These are phyloP conservation scores for Pythium vanterpoolii DNA, from an alignment of 352 stramenopile genomes.

Conservation along the genomic window DNA sequence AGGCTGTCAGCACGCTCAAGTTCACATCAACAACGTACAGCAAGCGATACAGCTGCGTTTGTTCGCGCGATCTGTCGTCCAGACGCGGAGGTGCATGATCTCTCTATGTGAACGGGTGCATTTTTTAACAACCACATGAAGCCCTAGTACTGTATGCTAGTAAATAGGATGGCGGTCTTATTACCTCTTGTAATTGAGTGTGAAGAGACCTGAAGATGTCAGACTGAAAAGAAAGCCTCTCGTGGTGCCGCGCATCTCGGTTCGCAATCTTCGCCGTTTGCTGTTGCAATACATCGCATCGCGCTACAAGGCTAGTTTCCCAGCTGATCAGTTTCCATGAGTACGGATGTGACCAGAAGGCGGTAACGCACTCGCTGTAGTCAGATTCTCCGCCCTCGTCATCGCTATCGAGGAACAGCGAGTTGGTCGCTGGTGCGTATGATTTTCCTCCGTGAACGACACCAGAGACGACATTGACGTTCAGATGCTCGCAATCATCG, in stretches of 20 bases:
- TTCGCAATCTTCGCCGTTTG: not conserved
- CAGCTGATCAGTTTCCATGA: not conserved
- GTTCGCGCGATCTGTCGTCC: conserved; percentile 2
- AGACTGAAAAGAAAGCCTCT: not conserved
- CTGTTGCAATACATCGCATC: not conserved
- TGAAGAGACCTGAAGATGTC: not conserved
- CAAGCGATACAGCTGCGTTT: conserved; percentile 39
- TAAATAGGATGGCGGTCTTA: not conserved
- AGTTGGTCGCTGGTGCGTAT: not conserved
- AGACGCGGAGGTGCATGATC: not conserved
- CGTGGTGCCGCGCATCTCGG: not conserved
- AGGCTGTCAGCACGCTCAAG: not conserved
- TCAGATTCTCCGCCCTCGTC: not conserved
- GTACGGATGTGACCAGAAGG: not conserved
- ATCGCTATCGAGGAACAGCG: conserved; percentile 10
- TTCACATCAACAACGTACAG: conserved; percentile 25
- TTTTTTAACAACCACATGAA: not conserved
- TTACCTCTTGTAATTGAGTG: not conserved
- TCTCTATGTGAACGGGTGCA: not conserved
- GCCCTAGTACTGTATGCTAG: not conserved
- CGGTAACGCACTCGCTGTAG: not conserved
- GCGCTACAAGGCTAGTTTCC: not conserved
- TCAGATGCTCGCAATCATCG: not conserved
- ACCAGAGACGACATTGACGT: not conserved
- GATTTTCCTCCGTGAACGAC: not conserved